These are phyloP conservation scores for Mycena polygramma DNA, from an alignment of 768 basidiomycete genomes.

Conservation along the genomic window DNA sequence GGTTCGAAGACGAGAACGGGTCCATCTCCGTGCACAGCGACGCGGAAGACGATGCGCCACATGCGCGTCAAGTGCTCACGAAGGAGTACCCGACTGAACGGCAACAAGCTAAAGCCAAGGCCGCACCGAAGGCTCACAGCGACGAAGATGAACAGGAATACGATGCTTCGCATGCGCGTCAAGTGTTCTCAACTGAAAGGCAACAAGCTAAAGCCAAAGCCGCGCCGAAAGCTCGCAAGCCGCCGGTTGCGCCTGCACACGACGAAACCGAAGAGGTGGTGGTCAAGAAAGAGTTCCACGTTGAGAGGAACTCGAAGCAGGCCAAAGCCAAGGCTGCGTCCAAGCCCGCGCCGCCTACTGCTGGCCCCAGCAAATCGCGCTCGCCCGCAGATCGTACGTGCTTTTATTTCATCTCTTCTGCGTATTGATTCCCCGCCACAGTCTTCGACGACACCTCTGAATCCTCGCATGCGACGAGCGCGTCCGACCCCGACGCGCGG, in stretches of 20 bases:
- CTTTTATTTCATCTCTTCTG: background rate
- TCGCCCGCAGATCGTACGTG: conserved; percentile 6
- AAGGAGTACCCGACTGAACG: background rate
- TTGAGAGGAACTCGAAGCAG: too few relatives aligned
- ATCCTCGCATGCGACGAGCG: background rate
- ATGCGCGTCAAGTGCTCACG: conserved; percentile 16
- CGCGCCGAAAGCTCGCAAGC: background rate
- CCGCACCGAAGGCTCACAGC: background rate
- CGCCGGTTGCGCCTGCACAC: too few relatives aligned
- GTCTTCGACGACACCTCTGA: conserved; percentile 9
- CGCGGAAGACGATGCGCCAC: conserved; percentile 16
- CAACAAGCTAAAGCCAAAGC: background rate
- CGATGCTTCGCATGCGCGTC: conserved; percentile 15
- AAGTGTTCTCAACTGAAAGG: background rate
- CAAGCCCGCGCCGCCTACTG: background rate
- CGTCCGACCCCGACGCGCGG: conserved; percentile 19
- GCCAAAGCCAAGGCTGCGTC: background rate
- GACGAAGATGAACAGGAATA: conserved; percentile 13
- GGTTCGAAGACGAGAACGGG: conserved; percentile 5
- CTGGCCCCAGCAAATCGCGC: conserved; percentile 1
- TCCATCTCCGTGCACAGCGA: background rate
- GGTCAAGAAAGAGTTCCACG: too few relatives aligned
- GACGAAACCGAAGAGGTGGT: background rate
- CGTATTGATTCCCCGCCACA: background rate
- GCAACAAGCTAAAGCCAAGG: background rate